A percentile compares a stretch with the other conserved stretches of the same genome.
These are phyloP conservation scores for Aspergillus texensis DNA, from an alignment of 2,329 filamentous ascomycete species.

Conservation along the genomic window DNA sequence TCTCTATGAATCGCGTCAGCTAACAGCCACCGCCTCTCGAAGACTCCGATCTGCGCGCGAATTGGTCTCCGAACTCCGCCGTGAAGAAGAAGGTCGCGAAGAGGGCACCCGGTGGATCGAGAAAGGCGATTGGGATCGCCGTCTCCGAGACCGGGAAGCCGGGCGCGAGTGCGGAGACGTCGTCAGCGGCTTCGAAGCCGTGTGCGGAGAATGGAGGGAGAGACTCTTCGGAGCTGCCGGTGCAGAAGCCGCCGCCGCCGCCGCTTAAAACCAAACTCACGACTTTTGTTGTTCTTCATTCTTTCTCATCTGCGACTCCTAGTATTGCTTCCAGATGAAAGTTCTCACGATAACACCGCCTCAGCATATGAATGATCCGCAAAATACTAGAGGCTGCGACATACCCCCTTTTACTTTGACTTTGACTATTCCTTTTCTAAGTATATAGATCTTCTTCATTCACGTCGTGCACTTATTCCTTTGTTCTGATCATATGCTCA, in stretches of 20 bases:
- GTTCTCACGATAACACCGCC: background rate
- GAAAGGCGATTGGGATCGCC: slow-evolving; percentile 79
- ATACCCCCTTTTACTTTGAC: background rate
- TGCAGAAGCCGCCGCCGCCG: slow-evolving; percentile 34
- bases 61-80: slow-evolving; percentile 79
- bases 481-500: background rate
- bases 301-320: background rate
- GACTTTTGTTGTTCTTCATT: background rate
- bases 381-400: background rate
- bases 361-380: background rate
- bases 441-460: slow-evolving; percentile 3
- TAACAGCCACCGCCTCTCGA: slow-evolving; percentile 77
- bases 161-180: slow-evolving; percentile 84
- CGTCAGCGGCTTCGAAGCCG: slow-evolving; percentile 86
- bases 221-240: slow-evolving; percentile 62
- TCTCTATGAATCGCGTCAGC: slow-evolving; percentile 90
- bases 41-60: slow-evolving; percentile 81
- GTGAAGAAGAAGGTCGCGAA: slow-evolving; percentile 79
- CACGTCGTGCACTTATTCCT: background rate
- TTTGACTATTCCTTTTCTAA: background rate
- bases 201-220: slow-evolving; percentile 82
- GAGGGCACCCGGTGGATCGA: slow-evolving; percentile 82
- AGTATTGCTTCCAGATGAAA: background rate
- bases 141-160: slow-evolving; percentile 76
- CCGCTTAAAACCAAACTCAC: slow-evolving; percentile 26